Evolutionary conservation across 2,329 filamentous ascomycete genomes (phyloP), one percentile per base, ranked within the genome.

Genomic region (Ophiocordyceps camponoti-leonardi): DNA sequence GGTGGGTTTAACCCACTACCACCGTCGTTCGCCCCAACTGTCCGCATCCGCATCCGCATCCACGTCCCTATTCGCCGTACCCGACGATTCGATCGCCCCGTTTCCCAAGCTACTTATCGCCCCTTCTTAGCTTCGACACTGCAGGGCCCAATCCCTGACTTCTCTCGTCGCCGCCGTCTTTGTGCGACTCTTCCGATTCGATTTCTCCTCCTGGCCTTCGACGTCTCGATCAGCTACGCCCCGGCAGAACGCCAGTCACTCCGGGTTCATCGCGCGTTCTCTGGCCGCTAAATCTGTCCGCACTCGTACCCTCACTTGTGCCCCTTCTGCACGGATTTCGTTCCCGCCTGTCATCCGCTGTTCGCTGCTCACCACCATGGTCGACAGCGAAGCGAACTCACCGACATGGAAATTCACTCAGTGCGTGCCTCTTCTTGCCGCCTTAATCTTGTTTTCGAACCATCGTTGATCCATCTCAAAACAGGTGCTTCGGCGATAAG

Each of bases 331-430:
- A 26, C 49, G 49, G 46, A 49, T 49, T 48, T 49, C 50, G 47
- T 50, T 49, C 49, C 45, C 51, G 50, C 58, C 49, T 28, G 19
- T 37, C 50, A n/a, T n/a, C 37, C 52, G 54, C 58, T 54, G 47
- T 57, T n/a, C 54, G 52, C 56, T 58, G 56, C 54, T 55, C 52
- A 57, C 58, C 69, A 90, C 82, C 72, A 95, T 96, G 88, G 88
- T 92, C 73, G 88, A 95, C 78, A 83, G 82, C 72, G 87, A 94
- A 72, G 76, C 83, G 69, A 86, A 79, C 75, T 82, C 86, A 71
- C 88, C 88, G 63, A 96, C 88, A 69, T 96, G 90, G 90, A 96
- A 96, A 76, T 96, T 96, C 72, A 96, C 90, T 67, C 90, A 96
- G 88, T 94, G 84, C 67, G 86, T 75, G 46, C n/a, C 43, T 37